Evolutionary conservation across 441 rosid genomes (phyloP), one percentile per base, ranked within the genome.

Genomic region (Eutrema salsugineum): DNA sequence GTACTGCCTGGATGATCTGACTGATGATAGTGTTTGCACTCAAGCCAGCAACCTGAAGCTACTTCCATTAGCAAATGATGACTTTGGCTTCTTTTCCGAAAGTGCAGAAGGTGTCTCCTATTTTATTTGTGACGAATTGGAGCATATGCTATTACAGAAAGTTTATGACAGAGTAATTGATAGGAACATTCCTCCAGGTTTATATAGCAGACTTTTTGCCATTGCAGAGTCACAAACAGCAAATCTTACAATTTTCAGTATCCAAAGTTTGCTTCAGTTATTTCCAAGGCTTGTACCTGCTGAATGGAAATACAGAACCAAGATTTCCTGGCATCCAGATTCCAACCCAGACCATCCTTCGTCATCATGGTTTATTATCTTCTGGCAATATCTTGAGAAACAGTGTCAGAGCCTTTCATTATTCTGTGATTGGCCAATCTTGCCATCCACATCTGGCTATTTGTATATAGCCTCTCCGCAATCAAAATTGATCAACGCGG

Each of bases 401-500:
- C 84, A 79, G 40, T 85, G 97, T 72, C 88, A 84, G 78, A 87
- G 81, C 53, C 80, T 95, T 50, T 86, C 91, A 15, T 30, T 87
- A 67, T 93, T 95, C 76, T 77, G 85, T 79, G 99, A 92, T 73
- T 95, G 99, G 99, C 99, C 99, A 47, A 87, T 95, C 76, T 81
- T 95, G 83, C 99, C 99, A 66, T 88, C 97, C 49, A 86, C 84
- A 43, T 84, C 99, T 72, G 97, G 97, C 56, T 82, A 83, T 81
- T 81, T 95, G 70, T 81, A 85, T 79, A 86, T 91, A 74, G 87
- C 93, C 82, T 88, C 94, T 71, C 79, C 72, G 71, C 86, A 84
- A 63, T 93, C 99, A 64, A 95, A 86, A 80, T 83, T 95, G 85
- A 78, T 95, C 43, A 80, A 79, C 70, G 87, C 80, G 7, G 87